Evolutionary conservation across 306 rosid species (phyloP).

Genomic region (Astragalus membranaceus): DNA sequence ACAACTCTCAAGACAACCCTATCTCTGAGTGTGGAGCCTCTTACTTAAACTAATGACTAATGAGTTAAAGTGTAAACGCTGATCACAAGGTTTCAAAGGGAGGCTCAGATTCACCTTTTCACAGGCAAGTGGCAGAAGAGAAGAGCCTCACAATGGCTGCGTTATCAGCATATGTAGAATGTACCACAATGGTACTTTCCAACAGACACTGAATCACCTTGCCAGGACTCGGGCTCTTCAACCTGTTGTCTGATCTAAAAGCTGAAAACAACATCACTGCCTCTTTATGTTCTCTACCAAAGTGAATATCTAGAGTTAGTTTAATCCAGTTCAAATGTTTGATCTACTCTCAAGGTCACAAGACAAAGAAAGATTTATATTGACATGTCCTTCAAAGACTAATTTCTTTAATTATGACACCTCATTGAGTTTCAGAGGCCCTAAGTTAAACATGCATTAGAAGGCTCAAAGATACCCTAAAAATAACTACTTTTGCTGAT

Average conservation of each 20-base stretch:
- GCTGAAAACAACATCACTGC: conserved; percentile 19
- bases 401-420: background rate
- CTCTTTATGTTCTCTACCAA: background rate
- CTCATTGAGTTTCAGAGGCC: background rate
- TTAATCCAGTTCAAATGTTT: too few species aligned
- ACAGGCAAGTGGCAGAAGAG: background rate
- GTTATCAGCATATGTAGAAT: conserved; percentile 7
- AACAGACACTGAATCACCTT: conserved; percentile 10
- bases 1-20: conserved; percentile 9
- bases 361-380: too few species aligned
- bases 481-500: too few species aligned
- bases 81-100: background rate
- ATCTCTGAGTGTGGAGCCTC: conserved; percentile 18
- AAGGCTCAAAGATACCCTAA: too few species aligned
- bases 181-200: background rate
- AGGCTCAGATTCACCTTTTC: conserved; percentile 19
- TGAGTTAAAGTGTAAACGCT: background rate
- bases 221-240: conserved; percentile 10
- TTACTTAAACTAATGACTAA: conserved; percentile 18
- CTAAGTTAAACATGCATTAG: background rate
- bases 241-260: conserved; percentile 4
- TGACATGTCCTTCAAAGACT: background rate
- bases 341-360: too few species aligned
- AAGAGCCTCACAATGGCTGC: conserved; percentile 9
- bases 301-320: too few species aligned